phyloP scores from a whole-genome alignment of 2,329 filamentous ascomycete species.

The Beauveria asiatica region DNA sequence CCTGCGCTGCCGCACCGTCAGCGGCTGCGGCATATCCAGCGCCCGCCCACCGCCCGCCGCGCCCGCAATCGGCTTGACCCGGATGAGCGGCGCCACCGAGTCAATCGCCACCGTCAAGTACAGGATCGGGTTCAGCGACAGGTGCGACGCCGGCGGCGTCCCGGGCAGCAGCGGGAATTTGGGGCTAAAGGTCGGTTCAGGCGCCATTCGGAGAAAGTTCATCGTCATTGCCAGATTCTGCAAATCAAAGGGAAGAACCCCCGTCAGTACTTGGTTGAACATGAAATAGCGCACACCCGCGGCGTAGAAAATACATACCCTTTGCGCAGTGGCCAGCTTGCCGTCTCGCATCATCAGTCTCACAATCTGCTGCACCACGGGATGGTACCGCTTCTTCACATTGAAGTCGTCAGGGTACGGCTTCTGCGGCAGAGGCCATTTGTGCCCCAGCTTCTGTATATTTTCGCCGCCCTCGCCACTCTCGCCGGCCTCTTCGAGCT shows the following conservation, averaged over 20 bases:
- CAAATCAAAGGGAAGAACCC: neutral
- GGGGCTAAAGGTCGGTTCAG: conserved; percentile 68
- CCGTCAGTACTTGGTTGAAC: neutral
- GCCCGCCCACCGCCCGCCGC: conserved; percentile 78
- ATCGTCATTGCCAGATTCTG: conserved; percentile 82
- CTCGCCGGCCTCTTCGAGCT: neutral
- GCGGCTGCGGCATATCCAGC: conserved; percentile 73
- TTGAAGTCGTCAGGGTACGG: conserved; percentile 54
- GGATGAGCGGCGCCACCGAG: conserved; percentile 81
- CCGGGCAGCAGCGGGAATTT: conserved; percentile 65
- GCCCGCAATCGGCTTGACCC: conserved; percentile 66
- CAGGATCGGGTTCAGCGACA: conserved; percentile 80
- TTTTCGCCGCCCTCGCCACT: neutral
- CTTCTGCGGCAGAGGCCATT: conserved; percentile 64
- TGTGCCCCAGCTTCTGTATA: conserved; percentile 49
- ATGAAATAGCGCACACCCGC: neutral
- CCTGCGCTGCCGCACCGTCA: conserved; percentile 66
- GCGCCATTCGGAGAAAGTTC: conserved; percentile 73
- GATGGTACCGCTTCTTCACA: conserved; percentile 76
- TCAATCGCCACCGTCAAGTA: conserved; percentile 90
- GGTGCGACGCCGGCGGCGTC: conserved; percentile 64
- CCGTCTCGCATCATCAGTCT: conserved; percentile 87
- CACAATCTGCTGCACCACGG: conserved; percentile 77
- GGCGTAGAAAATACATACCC: conserved; percentile 43
- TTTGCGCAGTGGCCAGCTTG: conserved; percentile 83